Evolutionary conservation across 306 rosid species (phyloP).

Genomic region (Quillaja saponaria): DNA sequence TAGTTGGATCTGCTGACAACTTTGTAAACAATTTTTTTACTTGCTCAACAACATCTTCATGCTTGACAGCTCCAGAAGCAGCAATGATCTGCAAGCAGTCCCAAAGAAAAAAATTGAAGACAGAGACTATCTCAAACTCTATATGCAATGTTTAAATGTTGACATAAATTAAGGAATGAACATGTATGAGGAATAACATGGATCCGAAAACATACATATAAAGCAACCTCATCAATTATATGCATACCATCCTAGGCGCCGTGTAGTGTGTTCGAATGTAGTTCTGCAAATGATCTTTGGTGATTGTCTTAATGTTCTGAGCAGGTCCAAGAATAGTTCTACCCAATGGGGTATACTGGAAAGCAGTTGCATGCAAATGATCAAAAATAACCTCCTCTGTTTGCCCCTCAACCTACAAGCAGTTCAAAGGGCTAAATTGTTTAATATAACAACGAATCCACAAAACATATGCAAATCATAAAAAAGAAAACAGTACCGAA

Average conservation of each 20-base stretch:
- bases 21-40: constrained; percentile 71
- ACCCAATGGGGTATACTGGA: constrained; percentile 90
- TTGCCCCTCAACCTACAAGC: constrained; percentile 78
- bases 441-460: constrained; percentile 8
- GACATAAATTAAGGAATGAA: constrained; percentile 1
- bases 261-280: constrained; percentile 87
- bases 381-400: constrained; percentile 88
- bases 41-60: constrained; percentile 69
- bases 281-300: constrained; percentile 74
- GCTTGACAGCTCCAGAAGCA: constrained; percentile 91
- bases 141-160: not conserved
- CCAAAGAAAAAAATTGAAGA: constrained; percentile 17
- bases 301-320: constrained; percentile 75
- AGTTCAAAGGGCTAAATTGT: not conserved
- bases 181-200: not conserved
- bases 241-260: constrained; percentile 89
- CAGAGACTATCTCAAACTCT: constrained; percentile 8
- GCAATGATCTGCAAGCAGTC: constrained; percentile 63
- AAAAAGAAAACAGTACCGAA: not conserved
- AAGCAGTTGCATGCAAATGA: constrained; percentile 91
- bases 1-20: constrained; percentile 72
- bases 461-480: not conserved
- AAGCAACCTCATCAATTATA: not conserved
- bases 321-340: constrained; percentile 95
- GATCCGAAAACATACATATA: not conserved